Evolutionary conservation across 2,329 filamentous ascomycete species (phyloP).

Genomic region (Pestalotiopsis sp.): DNA sequence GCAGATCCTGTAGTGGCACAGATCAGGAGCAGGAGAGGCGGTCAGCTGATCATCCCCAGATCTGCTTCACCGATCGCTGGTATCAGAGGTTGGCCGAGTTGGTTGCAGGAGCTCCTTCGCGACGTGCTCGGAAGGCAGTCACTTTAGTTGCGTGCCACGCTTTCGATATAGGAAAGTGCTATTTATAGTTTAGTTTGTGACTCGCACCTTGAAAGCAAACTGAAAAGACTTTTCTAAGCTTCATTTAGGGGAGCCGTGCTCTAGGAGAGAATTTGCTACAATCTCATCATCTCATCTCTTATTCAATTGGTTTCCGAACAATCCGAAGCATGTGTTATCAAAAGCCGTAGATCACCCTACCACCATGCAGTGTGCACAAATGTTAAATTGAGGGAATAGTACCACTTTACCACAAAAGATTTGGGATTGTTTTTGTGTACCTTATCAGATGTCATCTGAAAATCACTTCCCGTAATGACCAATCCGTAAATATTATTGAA

Average conservation of each 20-base stretch:
- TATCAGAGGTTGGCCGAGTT: conserved; percentile 43
- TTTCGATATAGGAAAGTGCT: neutral
- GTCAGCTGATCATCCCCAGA: conserved; percentile 47
- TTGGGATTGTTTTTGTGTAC: no score
- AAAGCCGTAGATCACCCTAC: neutral
- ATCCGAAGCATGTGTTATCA: neutral
- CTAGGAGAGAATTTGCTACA: neutral
- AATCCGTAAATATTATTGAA: neutral
- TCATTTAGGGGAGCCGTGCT: neutral
- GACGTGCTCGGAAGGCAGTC: conserved; percentile 21
- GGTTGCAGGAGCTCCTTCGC: conserved; percentile 34
- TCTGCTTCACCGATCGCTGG: conserved; percentile 23
- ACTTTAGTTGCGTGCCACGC: neutral
- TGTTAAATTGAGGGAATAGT: no score
- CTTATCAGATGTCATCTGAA: no score
- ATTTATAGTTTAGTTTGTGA: neutral
- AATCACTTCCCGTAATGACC: neutral
- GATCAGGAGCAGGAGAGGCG: conserved; percentile 49
- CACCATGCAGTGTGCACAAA: neutral
- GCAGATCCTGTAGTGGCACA: conserved; percentile 50
- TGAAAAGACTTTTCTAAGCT: neutral
- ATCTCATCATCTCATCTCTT: neutral
- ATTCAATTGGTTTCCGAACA: neutral
- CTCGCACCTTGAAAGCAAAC: neutral
- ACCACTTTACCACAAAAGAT: no score